A percentile compares a stretch with the other conserved stretches of the same genome.
These are phyloP conservation scores for Sporisorium exsertum DNA, from an alignment of 1,284 basidiomycete genomes.

Conservation along the genomic window DNA sequence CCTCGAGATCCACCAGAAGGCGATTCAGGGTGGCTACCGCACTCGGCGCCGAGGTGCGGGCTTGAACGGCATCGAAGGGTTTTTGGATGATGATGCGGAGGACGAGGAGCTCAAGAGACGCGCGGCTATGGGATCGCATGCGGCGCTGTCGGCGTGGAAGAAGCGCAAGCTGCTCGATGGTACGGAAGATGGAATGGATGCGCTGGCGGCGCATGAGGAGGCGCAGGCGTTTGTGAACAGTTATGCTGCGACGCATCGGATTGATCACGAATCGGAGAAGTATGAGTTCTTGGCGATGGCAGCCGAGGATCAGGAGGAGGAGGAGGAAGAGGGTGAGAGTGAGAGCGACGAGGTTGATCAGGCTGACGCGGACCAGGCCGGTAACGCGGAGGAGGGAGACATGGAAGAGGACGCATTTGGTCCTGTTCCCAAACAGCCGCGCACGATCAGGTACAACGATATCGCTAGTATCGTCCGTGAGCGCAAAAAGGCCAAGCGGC, in stretches of 20 bases:
- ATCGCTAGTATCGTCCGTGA: conserved; percentile 18
- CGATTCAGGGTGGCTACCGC: conserved; percentile 52
- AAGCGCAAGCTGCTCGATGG: conserved; percentile 55
- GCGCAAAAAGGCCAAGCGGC: conserved; percentile 21
- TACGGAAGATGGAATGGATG: conserved; percentile 60
- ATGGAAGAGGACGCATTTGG: conserved; percentile 36
- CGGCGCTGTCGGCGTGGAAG: conserved; percentile 30
- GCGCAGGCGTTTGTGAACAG: conserved; percentile 55
- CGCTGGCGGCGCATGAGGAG: conserved; percentile 53
- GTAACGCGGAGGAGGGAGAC: conserved; percentile 5
- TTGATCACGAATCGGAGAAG: conserved; percentile 43
- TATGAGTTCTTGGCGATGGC: conserved; percentile 57
- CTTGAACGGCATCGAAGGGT: conserved; percentile 49
- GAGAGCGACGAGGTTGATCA: conserved; percentile 12
- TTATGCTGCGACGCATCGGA: conserved; percentile 53
- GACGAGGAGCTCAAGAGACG: conserved; percentile 55
- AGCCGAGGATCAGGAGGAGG: conserved; percentile 18
- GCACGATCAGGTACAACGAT: conserved; percentile 24
- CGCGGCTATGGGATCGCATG: conserved; percentile 33
- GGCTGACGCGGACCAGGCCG: conserved; percentile 3
- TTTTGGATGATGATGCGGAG: conserved; percentile 65
- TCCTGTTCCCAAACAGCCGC: conserved; percentile 23
- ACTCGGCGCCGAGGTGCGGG: conserved; percentile 44
- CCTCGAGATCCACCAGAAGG: conserved; percentile 59
- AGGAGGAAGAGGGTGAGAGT: conserved; percentile 11